Evolutionary conservation across 345 rosid species (phyloP), one percentile per base, ranked within the genome.

Genomic region (Gossypioides kirkii): DNA sequence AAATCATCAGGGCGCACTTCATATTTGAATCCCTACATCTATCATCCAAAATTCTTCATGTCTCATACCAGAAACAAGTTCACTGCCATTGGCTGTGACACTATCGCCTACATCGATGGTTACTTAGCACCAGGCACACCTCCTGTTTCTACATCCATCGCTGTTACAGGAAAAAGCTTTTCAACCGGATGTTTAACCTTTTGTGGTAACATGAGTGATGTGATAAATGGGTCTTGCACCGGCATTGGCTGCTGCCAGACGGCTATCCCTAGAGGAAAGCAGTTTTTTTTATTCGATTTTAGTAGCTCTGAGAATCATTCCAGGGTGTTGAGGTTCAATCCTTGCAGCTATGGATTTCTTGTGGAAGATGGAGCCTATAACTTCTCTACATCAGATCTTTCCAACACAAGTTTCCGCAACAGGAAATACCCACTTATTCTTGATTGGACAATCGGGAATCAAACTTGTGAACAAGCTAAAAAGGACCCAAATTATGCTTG

Each of bases 111-210:
- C 1, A 11, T 82, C 12, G 0, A 13, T 1, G 68, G 75, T 52
- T 46, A 46, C 68, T 0, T 42, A 3, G 54, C 13, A n/a, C n/a
- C 49, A 9, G 53, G 23, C 2, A n/a, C n/a, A n/a, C n/a, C n/a
- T n/a, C n/a, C n/a, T n/a, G n/a, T n/a, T n/a, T 2, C 1, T n/a
- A n/a, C n/a, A n/a, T n/a, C n/a, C n/a, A n/a, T n/a, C n/a, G n/a
- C n/a, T n/a, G n/a, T n/a, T n/a, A n/a, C n/a, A n/a, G n/a, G n/a
- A n/a, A n/a, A n/a, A n/a, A 2, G 25, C 0, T 81, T 76, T 69
- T 53, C 70, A 2, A 78, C 74, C 6, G 84, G 89, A 26, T 84
- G 87, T 58, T 22, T 81, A 61, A 78, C 87, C 3, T 6, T 55
- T 2, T 87, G 89, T 36, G 8, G 10, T 16, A 18, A 32, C 2